These are phyloP conservation scores for Plasmodium vivax DNA, from an alignment of 169 alveolate genomes.

Conservation along the genomic window DNA sequence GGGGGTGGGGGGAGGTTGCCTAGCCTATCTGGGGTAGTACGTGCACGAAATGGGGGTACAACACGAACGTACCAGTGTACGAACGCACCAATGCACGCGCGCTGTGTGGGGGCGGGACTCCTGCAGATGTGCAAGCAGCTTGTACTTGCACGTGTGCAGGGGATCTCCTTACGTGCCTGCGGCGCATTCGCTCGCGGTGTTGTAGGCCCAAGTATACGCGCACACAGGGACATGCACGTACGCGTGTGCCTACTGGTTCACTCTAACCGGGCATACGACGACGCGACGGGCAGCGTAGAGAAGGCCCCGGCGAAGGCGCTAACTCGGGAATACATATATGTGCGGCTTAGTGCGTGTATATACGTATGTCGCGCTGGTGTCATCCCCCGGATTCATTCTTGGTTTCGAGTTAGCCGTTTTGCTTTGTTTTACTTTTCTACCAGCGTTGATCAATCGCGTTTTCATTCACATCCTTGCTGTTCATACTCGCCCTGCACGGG, in stretches of 20 bases:
- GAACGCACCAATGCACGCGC: not conserved
- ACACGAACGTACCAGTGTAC: not conserved
- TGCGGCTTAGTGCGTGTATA: not conserved
- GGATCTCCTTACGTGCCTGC: not conserved
- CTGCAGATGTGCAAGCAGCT: not conserved
- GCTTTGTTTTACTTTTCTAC: not conserved
- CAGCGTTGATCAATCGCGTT: not conserved
- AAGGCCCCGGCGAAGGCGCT: not conserved
- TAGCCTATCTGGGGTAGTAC: not conserved
- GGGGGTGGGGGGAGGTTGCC: not conserved
- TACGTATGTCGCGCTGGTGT: not conserved
- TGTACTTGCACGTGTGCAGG: not conserved
- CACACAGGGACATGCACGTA: not conserved
- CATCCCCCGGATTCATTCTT: not conserved
- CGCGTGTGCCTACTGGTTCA: not conserved
- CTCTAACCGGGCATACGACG: not conserved
- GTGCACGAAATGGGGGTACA: not conserved
- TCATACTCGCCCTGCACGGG: not conserved
- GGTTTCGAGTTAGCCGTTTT: not conserved
- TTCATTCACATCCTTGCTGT: not conserved
- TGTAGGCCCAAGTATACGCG: not conserved
- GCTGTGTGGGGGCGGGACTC: not conserved
- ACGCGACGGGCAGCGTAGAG: not conserved
- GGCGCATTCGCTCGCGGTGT: not conserved
- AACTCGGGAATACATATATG: not conserved